Evolutionary conservation across 2,329 filamentous ascomycete species (phyloP).

Genomic region (Ophiosphaerella narmari): DNA sequence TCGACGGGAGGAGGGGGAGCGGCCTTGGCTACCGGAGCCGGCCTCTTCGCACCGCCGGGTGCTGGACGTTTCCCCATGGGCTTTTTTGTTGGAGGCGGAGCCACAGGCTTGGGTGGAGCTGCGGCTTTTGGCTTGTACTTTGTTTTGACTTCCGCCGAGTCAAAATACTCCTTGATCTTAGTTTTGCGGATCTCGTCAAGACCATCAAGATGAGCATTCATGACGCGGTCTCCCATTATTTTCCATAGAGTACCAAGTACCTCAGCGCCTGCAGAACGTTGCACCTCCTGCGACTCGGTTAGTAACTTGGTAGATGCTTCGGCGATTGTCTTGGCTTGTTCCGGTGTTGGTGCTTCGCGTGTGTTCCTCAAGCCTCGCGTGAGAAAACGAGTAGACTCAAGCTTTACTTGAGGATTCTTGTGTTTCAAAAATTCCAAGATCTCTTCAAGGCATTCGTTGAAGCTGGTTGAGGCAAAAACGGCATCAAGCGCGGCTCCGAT

Average conservation of each 20-base stretch:
- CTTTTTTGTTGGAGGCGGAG: conserved; percentile 50
- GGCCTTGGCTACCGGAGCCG: conserved; percentile 47
- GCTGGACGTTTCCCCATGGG: conserved; percentile 18
- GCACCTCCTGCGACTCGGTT: conserved; percentile 82
- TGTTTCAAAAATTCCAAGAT: conserved; percentile 81
- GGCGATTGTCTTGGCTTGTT: conserved; percentile 83
- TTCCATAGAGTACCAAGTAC: conserved; percentile 96
- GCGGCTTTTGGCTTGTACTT: conserved; percentile 89
- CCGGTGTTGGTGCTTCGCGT: conserved; percentile 78
- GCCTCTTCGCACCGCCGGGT: conserved; percentile 58
- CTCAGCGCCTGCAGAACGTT: conserved; percentile 88
- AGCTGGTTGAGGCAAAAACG: conserved; percentile 66
- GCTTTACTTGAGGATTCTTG: conserved; percentile 98
- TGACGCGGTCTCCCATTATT: conserved; percentile 93
- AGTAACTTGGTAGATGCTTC: conserved; percentile 88
- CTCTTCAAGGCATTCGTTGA: conserved; percentile 90
- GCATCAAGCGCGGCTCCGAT: conserved; percentile 82
- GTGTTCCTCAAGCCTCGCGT: conserved; percentile 84
- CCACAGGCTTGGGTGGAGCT: conserved; percentile 61
- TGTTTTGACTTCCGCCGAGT: conserved; percentile 80
- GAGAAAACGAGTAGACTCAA: conserved; percentile 92
- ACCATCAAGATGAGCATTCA: conserved; percentile 88
- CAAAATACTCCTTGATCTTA: conserved; percentile 92
- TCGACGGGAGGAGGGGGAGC: conserved; percentile 47
- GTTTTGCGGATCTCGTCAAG: conserved; percentile 94